Base-by-base conservation (phyloP, 345 rosid species). In the Populus pruinosa region DNA sequence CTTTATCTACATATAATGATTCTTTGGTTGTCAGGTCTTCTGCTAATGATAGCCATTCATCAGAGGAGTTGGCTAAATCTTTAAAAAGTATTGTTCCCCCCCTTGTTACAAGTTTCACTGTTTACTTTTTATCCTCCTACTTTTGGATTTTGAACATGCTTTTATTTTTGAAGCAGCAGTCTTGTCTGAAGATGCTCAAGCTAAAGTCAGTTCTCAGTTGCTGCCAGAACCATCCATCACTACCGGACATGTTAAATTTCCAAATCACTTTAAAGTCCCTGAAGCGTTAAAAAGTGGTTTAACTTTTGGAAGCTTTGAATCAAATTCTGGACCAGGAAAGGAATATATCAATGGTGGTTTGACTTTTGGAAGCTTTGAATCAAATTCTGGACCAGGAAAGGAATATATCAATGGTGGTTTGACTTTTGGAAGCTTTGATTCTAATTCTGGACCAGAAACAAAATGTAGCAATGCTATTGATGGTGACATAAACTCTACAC, bases 341-440 rank as follows among this genome's bases (percentile, higher is more conserved):
- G 87, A 85, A 56, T 50, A 69, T 56, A 35, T 43, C 73, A 80
- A 81, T 76, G 85, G 65, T 63, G 92, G 93, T 41, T 84, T 93
- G 80, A 88, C 89, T 74, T 94, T 94, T 87, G 98, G 98, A 85
- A 94, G 96, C 84, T 91, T 94, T 77, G 93, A 82, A 81, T 73
- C 88, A 75, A 75, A 67, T 80, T 78, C 88, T 79, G 88, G 80
- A 55, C 67, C 65, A 69, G 85, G 74, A 74, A 76, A 78, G 36
- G 87, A 85, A 56, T 50, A 69, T 56, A 35, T 43, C 73, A 80
- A 81, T 76, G 85, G 65, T 63, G 92, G 93, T 41, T 84, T 93
- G 80, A 88, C 89, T 74, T 94, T 94, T 87, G 98, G 98, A 85
- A 94, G 96, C 84, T 91, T 94, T 77, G 93, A 82, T 82, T 73